Evolutionary conservation across 257 asterid species (phyloP).

Genomic region (Capsicum rhomboideum): DNA sequence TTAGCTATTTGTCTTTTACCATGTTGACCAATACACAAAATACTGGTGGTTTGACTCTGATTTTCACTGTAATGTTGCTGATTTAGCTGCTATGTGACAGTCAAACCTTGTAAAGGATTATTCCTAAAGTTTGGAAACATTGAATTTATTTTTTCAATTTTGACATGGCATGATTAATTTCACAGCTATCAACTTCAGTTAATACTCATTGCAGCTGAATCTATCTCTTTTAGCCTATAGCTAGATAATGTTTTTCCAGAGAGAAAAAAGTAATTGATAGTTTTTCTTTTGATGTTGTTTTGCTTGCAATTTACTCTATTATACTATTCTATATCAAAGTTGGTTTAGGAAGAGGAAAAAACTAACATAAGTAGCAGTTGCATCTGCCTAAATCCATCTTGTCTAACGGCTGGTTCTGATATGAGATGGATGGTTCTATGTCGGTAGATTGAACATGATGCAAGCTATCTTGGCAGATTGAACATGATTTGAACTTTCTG

Average conservation of each 20-base stretch:
- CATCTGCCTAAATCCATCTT: background rate
- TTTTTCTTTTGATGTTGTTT: background rate
- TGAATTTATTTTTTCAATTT: background rate
- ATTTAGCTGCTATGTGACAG: conserved; percentile 4
- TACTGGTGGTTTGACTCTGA: background rate
- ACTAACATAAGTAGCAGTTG: background rate
- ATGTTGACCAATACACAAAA: conserved; percentile 7
- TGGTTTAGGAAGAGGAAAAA: background rate
- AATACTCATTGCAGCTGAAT: background rate
- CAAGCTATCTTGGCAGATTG: conserved; percentile 19
- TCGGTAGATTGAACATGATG: conserved; percentile 12
- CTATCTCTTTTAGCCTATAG: background rate
- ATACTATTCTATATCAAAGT: background rate
- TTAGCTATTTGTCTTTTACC: conserved; percentile 18
- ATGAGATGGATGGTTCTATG: conserved; percentile 12
- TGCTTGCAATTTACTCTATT: background rate
- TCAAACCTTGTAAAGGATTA: conserved; percentile 9
- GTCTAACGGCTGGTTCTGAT: conserved; percentile 4
- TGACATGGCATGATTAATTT: background rate
- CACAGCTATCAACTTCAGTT: background rate
- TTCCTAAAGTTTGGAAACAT: background rate
- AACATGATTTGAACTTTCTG: conserved; percentile 46
- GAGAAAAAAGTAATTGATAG: background rate
- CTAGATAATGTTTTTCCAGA: background rate
- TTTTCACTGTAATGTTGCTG: conserved; percentile 18